phyloP scores from a whole-genome alignment of 140 eudicot genomes.

The Flaveria floridana region DNA sequence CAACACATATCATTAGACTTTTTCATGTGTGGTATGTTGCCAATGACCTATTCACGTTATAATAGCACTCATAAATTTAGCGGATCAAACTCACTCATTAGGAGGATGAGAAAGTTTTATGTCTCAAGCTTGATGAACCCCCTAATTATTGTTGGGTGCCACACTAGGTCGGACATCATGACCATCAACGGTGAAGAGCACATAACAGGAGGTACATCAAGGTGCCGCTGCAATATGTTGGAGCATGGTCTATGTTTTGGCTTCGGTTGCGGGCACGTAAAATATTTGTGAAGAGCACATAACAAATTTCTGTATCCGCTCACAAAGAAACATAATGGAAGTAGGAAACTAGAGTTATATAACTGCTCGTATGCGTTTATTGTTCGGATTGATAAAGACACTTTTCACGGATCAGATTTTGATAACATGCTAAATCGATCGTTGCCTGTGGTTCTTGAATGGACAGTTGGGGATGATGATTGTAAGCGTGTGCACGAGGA shows the following conservation, averaged over 20 bases:
- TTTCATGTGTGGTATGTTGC: slow-evolving; percentile 1
- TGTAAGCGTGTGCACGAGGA: slow-evolving; percentile 27
- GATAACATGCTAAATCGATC: not conserved
- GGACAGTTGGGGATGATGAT: slow-evolving; percentile 32
- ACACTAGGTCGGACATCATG: slow-evolving; percentile 9
- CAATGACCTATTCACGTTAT: not conserved
- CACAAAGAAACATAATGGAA: slow-evolving; percentile 6
- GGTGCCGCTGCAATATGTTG: too few relatives aligned
- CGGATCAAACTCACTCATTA: not conserved
- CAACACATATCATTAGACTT: not conserved
- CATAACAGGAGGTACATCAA: not conserved
- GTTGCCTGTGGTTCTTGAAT: slow-evolving; percentile 34
- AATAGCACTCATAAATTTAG: not conserved
- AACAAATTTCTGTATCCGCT: slow-evolving; percentile 12
- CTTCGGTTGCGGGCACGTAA: slow-evolving; percentile 21
- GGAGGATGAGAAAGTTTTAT: not conserved
- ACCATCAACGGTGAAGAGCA: not conserved
- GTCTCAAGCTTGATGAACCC: slow-evolving; percentile 6
- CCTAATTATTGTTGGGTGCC: slow-evolving; percentile 20
- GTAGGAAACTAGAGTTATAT: slow-evolving; percentile 13
- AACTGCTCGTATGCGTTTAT: slow-evolving; percentile 28
- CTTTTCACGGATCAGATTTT: not conserved
- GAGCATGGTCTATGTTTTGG: not conserved
- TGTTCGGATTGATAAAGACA: slow-evolving; percentile 5
- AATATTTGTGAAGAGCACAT: not conserved